These are phyloP conservation scores for Cytidiella melzeri DNA, from an alignment of 768 basidiomycete genomes.

Conservation along the genomic window DNA sequence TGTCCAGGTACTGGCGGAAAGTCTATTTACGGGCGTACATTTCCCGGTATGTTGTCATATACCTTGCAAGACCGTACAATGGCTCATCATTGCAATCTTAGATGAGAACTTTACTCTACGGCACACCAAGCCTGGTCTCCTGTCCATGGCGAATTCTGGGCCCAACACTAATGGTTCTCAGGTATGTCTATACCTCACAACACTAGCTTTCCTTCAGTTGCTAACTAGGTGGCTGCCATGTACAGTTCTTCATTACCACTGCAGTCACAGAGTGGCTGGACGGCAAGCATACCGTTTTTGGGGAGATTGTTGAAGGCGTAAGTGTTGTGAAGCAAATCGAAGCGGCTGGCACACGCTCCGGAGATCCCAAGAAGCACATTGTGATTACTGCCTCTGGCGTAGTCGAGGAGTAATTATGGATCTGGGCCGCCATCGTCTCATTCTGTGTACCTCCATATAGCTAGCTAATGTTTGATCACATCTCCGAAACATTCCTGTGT, in stretches of 20 bases:
- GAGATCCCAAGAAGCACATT: conserved; percentile 8
- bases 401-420: conserved; percentile 8
- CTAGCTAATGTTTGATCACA: no score
- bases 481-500: no score
- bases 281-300: conserved; percentile 83
- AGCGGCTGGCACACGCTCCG: conserved; percentile 10
- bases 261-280: conserved; percentile 75
- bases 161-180: conserved; percentile 76
- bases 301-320: conserved; percentile 34
- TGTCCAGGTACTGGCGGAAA: conserved; percentile 70
- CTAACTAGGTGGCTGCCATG: neutral
- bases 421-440: no score
- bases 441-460: no score
- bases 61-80: conserved; percentile 2
- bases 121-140: conserved; percentile 63
- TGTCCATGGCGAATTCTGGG: conserved; percentile 81
- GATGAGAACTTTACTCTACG: conserved; percentile 83
- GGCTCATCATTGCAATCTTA: conserved; percentile 18
- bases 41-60: conserved; percentile 43
- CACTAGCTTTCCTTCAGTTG: conserved; percentile 27
- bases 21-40: conserved; percentile 70
- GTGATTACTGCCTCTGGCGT: conserved; percentile 11
- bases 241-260: conserved; percentile 89
- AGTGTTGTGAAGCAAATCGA: conserved; percentile 29
- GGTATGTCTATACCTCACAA: conserved; percentile 24